Conservation (phyloP, 2,329 filamentous ascomycete species). For the Sporothrix schenckii region DNA sequence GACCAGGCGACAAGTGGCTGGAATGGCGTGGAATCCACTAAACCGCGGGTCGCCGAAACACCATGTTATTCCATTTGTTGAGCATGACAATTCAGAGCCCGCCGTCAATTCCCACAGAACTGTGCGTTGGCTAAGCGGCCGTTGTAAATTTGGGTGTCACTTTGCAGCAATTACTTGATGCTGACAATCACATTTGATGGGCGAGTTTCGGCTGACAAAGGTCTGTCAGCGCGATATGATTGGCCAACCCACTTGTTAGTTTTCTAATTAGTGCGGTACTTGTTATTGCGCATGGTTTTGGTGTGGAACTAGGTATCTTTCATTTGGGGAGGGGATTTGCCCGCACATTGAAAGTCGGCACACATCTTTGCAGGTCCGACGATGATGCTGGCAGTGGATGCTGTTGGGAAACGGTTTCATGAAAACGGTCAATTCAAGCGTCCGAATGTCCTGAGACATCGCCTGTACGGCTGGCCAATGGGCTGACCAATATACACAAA, state of each 20-base stretch:
- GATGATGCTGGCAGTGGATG: neutral
- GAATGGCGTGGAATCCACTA: neutral
- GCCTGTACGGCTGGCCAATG: neutral
- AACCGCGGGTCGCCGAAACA: constrained; percentile 1
- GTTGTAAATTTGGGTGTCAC: neutral
- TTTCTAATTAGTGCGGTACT: neutral
- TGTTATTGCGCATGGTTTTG: neutral
- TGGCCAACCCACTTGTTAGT: constrained; percentile 6
- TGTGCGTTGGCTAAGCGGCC: neutral
- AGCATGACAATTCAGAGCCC: constrained; percentile 9
- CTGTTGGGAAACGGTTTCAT: neutral
- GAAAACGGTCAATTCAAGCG: neutral
- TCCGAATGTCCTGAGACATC: neutral
- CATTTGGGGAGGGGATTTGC: neutral
- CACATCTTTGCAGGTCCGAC: constrained; percentile 4
- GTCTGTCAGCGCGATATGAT: neutral
- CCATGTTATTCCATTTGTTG: constrained; percentile 24
- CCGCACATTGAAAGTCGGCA: too few species aligned
- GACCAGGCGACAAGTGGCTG: neutral
- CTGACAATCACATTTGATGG: constrained; percentile 27
- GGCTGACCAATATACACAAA: neutral
- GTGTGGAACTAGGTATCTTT: neutral
- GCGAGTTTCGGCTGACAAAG: constrained; percentile 17
- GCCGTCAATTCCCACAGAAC: neutral
- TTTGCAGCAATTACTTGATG: constrained; percentile 29